A percentile compares a stretch with the other conserved stretches of the same genome.
phyloP scores from a whole-genome alignment of 2,329 filamentous ascomycete species.

The Paraconiothyrium brasiliense region DNA sequence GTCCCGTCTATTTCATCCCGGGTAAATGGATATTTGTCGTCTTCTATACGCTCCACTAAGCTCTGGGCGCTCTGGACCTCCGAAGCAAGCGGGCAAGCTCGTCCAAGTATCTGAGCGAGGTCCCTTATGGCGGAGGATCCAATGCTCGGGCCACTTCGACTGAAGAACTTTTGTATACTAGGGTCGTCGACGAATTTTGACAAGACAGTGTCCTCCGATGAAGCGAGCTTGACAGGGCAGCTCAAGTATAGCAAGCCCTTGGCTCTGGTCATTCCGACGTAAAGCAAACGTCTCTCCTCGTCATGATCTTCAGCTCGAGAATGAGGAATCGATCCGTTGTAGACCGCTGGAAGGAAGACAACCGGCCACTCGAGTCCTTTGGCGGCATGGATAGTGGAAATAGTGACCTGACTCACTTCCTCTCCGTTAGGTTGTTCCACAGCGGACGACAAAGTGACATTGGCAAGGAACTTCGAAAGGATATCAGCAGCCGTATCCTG shows the following conservation, averaged over 20 bases:
- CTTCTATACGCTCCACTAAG: slow-evolving; percentile 43
- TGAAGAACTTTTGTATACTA: slow-evolving; percentile 62
- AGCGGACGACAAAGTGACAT: slow-evolving; percentile 86
- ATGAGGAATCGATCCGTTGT: slow-evolving; percentile 91
- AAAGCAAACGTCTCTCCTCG: slow-evolving; percentile 88
- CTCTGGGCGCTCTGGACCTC: slow-evolving; percentile 35
- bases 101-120: slow-evolving; percentile 75
- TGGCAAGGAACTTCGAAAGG: slow-evolving; percentile 84
- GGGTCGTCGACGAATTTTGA: slow-evolving; percentile 75
- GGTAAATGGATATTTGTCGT: slow-evolving; percentile 47
- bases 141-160: slow-evolving; percentile 74
- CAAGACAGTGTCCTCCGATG: slow-evolving; percentile 68
- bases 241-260: slow-evolving; percentile 88
- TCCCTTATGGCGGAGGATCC: slow-evolving; percentile 68
- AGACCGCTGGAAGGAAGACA: slow-evolving; percentile 90
- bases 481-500: slow-evolving; percentile 66
- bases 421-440: slow-evolving; percentile 70
- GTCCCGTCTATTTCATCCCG: slow-evolving; percentile 47
- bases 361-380: slow-evolving; percentile 97
- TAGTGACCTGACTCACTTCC: slow-evolving; percentile 74
- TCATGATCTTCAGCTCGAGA: slow-evolving; percentile 83
- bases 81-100: slow-evolving; percentile 65
- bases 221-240: slow-evolving; percentile 74
- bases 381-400: slow-evolving; percentile 95
- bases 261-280: slow-evolving; percentile 96